Base-by-base conservation (phyloP, 1,284 basidiomycete genomes). In the Jaminaea rosea region DNA sequence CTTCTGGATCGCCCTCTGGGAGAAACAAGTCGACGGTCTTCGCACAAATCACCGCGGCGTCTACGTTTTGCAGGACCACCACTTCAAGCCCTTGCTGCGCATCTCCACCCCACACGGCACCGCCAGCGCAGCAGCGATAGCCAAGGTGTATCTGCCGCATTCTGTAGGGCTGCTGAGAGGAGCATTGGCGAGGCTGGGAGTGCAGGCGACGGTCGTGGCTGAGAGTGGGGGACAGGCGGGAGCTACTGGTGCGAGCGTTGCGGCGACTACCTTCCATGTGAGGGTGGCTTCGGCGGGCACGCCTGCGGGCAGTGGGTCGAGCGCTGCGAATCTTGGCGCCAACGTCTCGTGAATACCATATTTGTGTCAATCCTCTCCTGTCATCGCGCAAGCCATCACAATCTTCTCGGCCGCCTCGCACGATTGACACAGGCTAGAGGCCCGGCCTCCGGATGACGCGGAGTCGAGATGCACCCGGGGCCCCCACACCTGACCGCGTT, bases 1-100 rank as follows among this genome's bases (percentile, higher is more conserved):
- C 58, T 77, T 94, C n/a, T 91, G 88, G 88, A 79, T 80, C 0
- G 80, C 83, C 3, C 84, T 83, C 51, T 91, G 86, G 86, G 86
- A 88, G 53, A 92, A 93, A 70, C 92, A 94, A 74, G 88, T 94
- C 1, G 91, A 96, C 72, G 94, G 94, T 72, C 77, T 96, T 44
- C 81, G 91, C 44, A 96, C 91, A 8, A 96, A 96, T 73, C 91
- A 94, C 75, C 78, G 89, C 47, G 89, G 92, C 10, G 84, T 93
- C 4, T 96, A 91, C 62, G 91, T 96, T 1, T 78, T 96, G 1
- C 89, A 93, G 76, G 90, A 93, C 62, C 88, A 91, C 61, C 75
- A 82, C 0, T 94, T 94, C 77, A 87, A 86, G 60, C 88, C 91
- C 0, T 82, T 94, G 44, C 73, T 81, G 2, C 80, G 85, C 31